These are phyloP conservation scores for Dictyostelium brefeldianum DNA, from an alignment of 78 protist genomes.

Conservation along the genomic window DNA sequence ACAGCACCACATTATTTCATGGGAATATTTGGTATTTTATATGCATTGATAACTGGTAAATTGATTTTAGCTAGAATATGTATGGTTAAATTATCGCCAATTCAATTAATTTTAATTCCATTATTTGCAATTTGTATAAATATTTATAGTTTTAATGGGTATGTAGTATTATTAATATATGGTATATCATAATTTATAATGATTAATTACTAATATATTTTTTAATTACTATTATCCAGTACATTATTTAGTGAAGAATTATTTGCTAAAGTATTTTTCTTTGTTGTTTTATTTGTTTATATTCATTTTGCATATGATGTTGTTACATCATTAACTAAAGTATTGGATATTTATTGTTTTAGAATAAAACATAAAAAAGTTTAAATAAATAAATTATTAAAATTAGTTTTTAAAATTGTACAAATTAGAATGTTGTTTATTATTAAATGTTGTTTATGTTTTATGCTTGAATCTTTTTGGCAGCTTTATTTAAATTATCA, in stretches of 20 bases:
- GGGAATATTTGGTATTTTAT: slow-evolving; percentile 48
- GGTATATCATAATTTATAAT: not conserved
- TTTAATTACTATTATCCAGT: not conserved
- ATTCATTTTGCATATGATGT: slow-evolving; percentile 50
- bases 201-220: not conserved
- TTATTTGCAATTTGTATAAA: not conserved
- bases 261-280: not conserved
- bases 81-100: slow-evolving; percentile 9
- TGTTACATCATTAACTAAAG: slow-evolving; percentile 34
- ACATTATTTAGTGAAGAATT: slow-evolving; percentile 16
- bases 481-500: too few species aligned
- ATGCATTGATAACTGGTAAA: slow-evolving; percentile 59
- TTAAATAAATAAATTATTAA: too few species aligned
- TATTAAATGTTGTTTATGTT: too few species aligned
- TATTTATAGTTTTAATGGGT: slow-evolving; percentile 22
- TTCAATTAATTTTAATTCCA: slow-evolving; percentile 67
- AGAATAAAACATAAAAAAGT: slow-evolving; percentile 11
- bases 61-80: slow-evolving; percentile 80
- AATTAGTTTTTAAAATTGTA: too few species aligned
- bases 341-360: slow-evolving; percentile 51
- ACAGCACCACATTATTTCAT: slow-evolving; percentile 57
- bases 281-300: slow-evolving; percentile 10
- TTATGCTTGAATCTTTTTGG: too few species aligned
- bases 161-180: not conserved
- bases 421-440: too few species aligned